Base-by-base conservation (phyloP, 768 basidiomycete genomes). In the Saitozyma sp. region DNA sequence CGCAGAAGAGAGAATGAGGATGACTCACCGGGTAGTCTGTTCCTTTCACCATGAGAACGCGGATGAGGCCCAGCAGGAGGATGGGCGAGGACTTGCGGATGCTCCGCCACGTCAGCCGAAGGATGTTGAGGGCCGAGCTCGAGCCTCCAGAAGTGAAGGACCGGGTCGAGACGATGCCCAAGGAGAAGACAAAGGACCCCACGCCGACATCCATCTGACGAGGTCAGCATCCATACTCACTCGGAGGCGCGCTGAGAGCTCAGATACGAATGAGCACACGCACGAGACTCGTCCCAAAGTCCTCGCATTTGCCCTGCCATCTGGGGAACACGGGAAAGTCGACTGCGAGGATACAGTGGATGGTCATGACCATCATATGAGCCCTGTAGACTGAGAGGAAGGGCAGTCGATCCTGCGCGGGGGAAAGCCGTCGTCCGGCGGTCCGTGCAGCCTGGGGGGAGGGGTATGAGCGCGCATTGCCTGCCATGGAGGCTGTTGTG, bases 171-270 rank as follows among this genome's bases (percentile, higher is more conserved):
- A 93, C 87, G 49, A 99, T 78, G 19, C 96, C 96, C 75, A 94
- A 90, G 0, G 95, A 93, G 78, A 96, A 98, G 11, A 98, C 91
- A 67, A 99, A 98, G 0, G 94, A 92, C 11, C 96, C 96, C 1
- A 97, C 95, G 10, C 96, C 96, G 11, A 93, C 80, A 74, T 99
- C 96, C 96, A 98, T 99, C 95, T 99, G 64, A 40, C 16, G 58
- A 54, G 56, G 29, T 56, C 20, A 59, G 61, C 61, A 4, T 3
- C 20, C 41, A 48, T 14, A 1, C 42, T 50, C 11, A 41, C 11
- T 52, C 6, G 10, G 8, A 17, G 9, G 56, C 7, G 9, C 39
- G 13, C 7, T 16, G n/a, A 29, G 4, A 6, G 11, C 20, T 14
- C 10, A 57, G 48, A 55, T 58, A 29, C 5, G 5, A 2, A 2